Conservation (phyloP, 2,329 filamentous ascomycete species). For the Colletotrichum navitas region DNA sequence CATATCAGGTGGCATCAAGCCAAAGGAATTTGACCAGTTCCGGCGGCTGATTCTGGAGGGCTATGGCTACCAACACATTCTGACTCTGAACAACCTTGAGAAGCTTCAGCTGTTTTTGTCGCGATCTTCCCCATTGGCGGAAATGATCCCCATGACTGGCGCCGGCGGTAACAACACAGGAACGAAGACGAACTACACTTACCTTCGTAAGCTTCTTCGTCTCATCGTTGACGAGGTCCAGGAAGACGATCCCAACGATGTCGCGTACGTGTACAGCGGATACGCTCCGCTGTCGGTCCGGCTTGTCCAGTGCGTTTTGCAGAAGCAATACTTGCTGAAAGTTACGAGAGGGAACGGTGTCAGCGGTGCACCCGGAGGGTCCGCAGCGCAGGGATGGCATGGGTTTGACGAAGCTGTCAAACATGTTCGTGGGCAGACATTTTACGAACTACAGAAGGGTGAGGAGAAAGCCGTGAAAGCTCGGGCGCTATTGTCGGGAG, state of each 20-base stretch:
- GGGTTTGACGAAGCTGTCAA: conserved; percentile 94
- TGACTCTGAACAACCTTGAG: conserved; percentile 89
- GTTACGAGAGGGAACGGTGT: conserved; percentile 74
- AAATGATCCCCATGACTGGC: conserved; percentile 82
- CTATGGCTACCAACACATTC: conserved; percentile 93
- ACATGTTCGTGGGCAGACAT: conserved; percentile 87
- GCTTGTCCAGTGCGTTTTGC: conserved; percentile 90
- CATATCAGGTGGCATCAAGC: conserved; percentile 87
- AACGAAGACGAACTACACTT: conserved; percentile 89
- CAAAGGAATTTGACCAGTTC: conserved; percentile 90
- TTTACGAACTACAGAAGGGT: conserved; percentile 92
- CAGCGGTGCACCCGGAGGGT: conserved; percentile 56
- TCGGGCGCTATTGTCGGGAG: conserved; percentile 83
- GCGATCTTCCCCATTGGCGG: conserved; percentile 80
- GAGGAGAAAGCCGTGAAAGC: conserved; percentile 94
- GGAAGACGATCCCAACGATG: conserved; percentile 92
- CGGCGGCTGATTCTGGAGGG: conserved; percentile 89
- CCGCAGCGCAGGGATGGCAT: conserved; percentile 82
- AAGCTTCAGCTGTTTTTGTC: conserved; percentile 89
- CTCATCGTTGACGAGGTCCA: conserved; percentile 97
- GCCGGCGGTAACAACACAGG: conserved; percentile 71
- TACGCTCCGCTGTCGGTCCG: conserved; percentile 94
- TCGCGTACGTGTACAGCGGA: conserved; percentile 97
- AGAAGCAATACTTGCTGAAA: conserved; percentile 85
- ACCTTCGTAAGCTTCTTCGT: conserved; percentile 85